A percentile compares a stretch with the other conserved stretches of the same genome.
These are phyloP conservation scores for Populus davidiana DNA, from an alignment of 345 rosid genomes.

Conservation along the genomic window DNA sequence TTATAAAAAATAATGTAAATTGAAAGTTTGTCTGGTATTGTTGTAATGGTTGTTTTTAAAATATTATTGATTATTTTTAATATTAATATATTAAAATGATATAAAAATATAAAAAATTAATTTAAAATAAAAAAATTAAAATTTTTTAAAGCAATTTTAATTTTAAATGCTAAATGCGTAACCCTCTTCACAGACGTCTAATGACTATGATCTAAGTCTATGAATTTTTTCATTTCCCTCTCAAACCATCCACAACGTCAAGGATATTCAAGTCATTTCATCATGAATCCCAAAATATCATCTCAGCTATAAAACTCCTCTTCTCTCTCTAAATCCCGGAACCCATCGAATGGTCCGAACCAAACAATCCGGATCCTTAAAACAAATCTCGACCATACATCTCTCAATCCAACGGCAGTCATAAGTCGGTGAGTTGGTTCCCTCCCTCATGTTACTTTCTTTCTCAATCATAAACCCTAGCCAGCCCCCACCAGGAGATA, in stretches of 20 bases:
- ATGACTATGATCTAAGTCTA: too few species aligned
- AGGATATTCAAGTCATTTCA: constrained; percentile 2
- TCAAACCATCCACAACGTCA: background rate
- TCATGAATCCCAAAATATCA: constrained; percentile 5
- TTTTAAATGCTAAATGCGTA: too few species aligned
- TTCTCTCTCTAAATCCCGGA: background rate
- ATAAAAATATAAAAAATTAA: too few species aligned
- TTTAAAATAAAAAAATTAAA: too few species aligned
- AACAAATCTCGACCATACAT: constrained; percentile 12
- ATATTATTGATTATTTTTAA: too few species aligned
- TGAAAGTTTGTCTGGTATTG: too few species aligned
- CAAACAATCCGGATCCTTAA: background rate
- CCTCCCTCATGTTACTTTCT: background rate
- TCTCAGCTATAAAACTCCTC: background rate
- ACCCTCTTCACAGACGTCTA: too few species aligned
- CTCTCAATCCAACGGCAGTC: background rate
- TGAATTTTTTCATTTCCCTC: background rate
- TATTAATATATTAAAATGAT: too few species aligned
- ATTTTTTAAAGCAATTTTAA: too few species aligned
- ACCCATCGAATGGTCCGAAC: background rate
- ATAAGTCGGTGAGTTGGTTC: constrained; percentile 7
- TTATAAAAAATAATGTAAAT: too few species aligned
- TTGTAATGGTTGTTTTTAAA: too few species aligned
- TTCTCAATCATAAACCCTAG: constrained; percentile 26
- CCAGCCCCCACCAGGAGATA: background rate